Conservation (phyloP, 2,329 filamentous ascomycete genomes). For the Fusarium sp. region DNA sequence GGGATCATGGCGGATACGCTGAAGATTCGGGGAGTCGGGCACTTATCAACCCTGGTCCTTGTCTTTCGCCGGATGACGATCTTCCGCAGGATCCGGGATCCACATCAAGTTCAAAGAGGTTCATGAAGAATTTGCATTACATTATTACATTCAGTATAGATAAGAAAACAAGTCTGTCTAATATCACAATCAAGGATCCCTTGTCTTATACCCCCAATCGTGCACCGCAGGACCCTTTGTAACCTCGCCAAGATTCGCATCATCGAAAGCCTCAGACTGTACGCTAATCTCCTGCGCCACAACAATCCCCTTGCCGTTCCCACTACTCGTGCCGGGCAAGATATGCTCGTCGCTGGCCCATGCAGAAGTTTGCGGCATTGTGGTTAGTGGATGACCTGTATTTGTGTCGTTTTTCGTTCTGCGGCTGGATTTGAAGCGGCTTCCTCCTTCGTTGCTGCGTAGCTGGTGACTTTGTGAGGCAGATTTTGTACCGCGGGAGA, state of each 20-base stretch:
- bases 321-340: conserved; percentile 17
- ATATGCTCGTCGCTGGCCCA: conserved; percentile 44
- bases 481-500: conserved; percentile 33
- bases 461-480: conserved; percentile 40
- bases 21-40: not conserved
- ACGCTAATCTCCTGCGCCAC: conserved; percentile 39
- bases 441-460: conserved; percentile 30
- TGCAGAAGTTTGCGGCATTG: conserved; percentile 25
- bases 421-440: conserved; percentile 29
- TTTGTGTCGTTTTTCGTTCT: not conserved
- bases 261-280: conserved; percentile 26
- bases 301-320: conserved; percentile 21
- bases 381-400: conserved; percentile 18
- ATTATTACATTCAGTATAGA: conserved; percentile 7
- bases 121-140: conserved; percentile 9
- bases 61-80: conserved; percentile 16
- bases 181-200: not conserved
- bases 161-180: not conserved
- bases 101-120: not conserved
- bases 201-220: conserved; percentile 35
- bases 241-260: not conserved
- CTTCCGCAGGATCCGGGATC: conserved; percentile 3
- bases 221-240: conserved; percentile 14
- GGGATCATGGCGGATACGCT: not conserved
- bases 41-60: not conserved